Percentiles rank a stretch among this genome's conserved stretches.
Conservation (phyloP, 495 filamentous ascomycete species). For the Durotheca rogersii region DNA sequence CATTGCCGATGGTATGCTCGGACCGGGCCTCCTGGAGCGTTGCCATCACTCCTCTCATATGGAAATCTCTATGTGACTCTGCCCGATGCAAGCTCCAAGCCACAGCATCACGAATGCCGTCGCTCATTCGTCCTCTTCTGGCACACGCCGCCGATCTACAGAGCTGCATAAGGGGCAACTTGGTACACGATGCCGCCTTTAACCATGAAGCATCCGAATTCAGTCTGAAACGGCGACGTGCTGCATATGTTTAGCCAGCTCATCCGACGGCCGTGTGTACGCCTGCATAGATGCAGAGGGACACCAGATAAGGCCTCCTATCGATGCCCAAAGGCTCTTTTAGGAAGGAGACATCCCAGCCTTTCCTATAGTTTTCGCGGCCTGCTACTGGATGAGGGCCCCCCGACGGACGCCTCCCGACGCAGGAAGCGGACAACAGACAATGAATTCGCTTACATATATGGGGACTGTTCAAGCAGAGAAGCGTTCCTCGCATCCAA, state of each 20-base stretch:
- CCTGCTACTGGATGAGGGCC: no score
- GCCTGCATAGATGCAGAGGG: conserved; percentile 6
- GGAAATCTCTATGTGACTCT: background rate
- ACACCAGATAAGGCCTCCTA: conserved; percentile 1
- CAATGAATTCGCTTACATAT: no score
- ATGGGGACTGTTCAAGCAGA: no score
- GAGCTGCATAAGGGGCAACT: background rate
- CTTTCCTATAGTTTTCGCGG: background rate
- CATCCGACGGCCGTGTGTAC: background rate
- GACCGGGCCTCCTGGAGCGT: conserved; percentile 10
- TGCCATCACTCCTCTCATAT: background rate
- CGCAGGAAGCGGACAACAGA: no score
- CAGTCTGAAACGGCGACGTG: conserved; percentile 4
- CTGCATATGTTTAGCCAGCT: background rate
- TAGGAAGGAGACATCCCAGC: background rate
- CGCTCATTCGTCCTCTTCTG: conserved; percentile 1
- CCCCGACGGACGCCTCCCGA: no score
- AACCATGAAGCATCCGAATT: conserved; percentile 1
- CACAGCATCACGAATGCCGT: conserved; percentile 12
- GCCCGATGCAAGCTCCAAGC: conserved; percentile 16
- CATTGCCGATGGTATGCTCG: conserved; percentile 8
- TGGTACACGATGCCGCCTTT: background rate
- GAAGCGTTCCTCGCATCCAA: background rate
- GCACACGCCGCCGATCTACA: background rate
- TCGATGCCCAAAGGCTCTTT: background rate